Evolutionary conservation across 2,329 filamentous ascomycete species (phyloP).

Genomic region (Didymella sp.): DNA sequence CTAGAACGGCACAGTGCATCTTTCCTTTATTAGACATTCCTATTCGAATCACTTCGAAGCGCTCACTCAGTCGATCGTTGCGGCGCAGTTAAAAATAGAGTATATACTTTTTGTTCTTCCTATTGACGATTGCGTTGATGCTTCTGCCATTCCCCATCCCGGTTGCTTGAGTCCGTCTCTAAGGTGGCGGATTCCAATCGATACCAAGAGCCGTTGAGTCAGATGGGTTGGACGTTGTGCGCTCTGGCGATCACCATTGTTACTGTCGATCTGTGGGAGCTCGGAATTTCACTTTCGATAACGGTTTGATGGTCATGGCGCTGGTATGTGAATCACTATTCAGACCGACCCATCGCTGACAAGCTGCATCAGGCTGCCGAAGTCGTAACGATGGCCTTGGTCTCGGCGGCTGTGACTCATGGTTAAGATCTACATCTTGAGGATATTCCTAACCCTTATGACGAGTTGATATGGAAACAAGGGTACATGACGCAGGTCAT

Average conservation of each 20-base stretch:
- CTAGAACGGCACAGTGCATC: background rate
- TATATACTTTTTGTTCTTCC: background rate
- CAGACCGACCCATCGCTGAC: background rate
- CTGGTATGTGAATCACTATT: background rate
- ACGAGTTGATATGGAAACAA: too few relatives aligned
- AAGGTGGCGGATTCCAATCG: background rate
- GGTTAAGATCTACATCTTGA: background rate
- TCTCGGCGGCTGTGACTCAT: background rate
- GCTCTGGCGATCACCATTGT: background rate
- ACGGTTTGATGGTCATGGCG: conserved; percentile 4
- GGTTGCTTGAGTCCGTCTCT: background rate
- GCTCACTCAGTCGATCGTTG: background rate
- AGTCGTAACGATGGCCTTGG: background rate
- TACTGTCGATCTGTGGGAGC: background rate
- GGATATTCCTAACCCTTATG: background rate
- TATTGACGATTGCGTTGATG: background rate
- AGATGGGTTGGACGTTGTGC: background rate
- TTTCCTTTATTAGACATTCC: background rate
- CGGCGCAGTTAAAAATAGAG: background rate
- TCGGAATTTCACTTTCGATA: background rate
- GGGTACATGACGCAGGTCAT: too few relatives aligned
- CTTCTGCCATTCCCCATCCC: background rate
- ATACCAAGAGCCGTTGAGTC: background rate
- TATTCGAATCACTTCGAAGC: background rate
- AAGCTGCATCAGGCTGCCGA: background rate